Evolutionary conservation across 345 rosid genomes (phyloP), one percentile per base, ranked within the genome.

Genomic region (Populus deltoides): DNA sequence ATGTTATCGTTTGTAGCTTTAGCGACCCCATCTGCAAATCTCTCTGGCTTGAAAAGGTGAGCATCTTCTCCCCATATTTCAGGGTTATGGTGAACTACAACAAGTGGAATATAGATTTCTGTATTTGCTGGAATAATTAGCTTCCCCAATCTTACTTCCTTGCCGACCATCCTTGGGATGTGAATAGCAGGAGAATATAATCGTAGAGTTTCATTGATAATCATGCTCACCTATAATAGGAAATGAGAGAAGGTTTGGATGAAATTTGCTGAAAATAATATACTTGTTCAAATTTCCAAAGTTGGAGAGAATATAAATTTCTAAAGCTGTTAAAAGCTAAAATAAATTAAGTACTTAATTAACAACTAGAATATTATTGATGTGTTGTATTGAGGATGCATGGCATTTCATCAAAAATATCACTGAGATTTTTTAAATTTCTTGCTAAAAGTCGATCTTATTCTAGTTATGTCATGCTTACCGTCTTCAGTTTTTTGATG

Each of bases 61-160:
- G 24, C 83, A 75, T 75, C 83, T 49, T 70, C 68, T 51, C 83
- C 72, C 83, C 79, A 75, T 36, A 66, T 63, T 25, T 62, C 25
- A 33, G 71, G 75, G 61, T 75, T 38, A 11, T 47, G 75, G 55
- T 80, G 83, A 11, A 71, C 8, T 62, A 74, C 67, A 7, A 65
- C 22, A 35, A 65, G 2, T 49, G 83, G 71, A 49, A 75, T 22
- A 4, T 18, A 7, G 17, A 75, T 18, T 16, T 22, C 41, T 6
- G 43, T 35, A 49, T 70, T 49, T 24, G 53, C 66, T 35, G 76
- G 79, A 41, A 75, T 5, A 5, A 24, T 29, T 16, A 74, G 18
- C 9, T 74, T 45, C 39, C 75, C 78, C 29, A 57, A 35, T 45
- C 31, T 59, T 2, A 74, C 70, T 68, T 68, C 51, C 39, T 20